phyloP scores from a whole-genome alignment of 2,329 filamentous ascomycete species.

The Penicillium hesseltinei region DNA sequence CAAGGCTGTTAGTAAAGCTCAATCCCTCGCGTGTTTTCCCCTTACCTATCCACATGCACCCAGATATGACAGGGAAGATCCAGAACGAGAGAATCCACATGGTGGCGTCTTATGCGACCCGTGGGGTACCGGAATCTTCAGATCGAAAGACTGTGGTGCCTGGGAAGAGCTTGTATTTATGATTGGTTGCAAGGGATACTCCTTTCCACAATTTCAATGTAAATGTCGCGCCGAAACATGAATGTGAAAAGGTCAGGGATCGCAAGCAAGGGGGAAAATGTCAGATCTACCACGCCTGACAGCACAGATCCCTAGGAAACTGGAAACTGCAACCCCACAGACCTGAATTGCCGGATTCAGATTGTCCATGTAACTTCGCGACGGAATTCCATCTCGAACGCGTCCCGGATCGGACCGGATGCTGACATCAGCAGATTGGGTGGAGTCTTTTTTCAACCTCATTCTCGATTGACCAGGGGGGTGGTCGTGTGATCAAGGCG shows the following conservation, averaged over 20 bases:
- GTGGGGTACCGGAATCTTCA: background rate
- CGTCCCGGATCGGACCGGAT: background rate
- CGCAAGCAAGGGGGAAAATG: constrained; percentile 2
- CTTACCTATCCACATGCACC: constrained; percentile 14
- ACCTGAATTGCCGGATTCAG: background rate
- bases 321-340: background rate
- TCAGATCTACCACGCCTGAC: background rate
- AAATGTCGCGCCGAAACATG: background rate
- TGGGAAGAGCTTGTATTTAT: background rate
- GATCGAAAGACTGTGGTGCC: background rate
- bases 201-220: background rate
- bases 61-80: constrained; percentile 8
- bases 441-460: background rate
- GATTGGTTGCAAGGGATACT: constrained; percentile 3
- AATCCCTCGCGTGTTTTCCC: background rate
- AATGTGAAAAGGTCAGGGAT: background rate
- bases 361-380: background rate
- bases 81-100: constrained; percentile 15
- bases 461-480: background rate
- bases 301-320: background rate
- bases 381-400: background rate
- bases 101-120: background rate
- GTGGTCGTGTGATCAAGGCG: background rate
- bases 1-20: background rate
- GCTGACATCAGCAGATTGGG: background rate